Conservation (phyloP, 2,329 filamentous ascomycete genomes). For the Fusarium neocosmosporiellum region DNA sequence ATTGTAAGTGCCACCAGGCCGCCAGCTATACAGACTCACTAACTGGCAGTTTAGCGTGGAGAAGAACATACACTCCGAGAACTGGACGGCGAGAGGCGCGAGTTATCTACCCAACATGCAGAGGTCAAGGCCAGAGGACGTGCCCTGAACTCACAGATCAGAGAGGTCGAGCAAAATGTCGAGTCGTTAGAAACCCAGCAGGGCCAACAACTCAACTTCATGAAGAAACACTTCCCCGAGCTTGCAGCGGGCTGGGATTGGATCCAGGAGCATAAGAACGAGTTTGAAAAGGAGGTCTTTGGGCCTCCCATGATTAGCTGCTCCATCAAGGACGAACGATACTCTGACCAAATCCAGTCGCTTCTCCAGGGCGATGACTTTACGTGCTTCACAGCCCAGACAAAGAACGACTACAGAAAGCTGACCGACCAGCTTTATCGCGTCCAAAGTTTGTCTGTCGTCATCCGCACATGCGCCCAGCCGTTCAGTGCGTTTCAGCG, state of each 20-base stretch:
- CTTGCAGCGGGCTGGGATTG: conserved; percentile 81
- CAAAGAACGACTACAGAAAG: conserved; percentile 76
- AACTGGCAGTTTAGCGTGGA: conserved; percentile 59
- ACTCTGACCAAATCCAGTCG: conserved; percentile 67
- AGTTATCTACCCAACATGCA: conserved; percentile 52
- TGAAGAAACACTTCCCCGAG: conserved; percentile 71
- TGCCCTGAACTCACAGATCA: conserved; percentile 53
- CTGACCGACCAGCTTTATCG: conserved; percentile 74
- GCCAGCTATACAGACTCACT: conserved; percentile 37
- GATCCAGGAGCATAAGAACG: conserved; percentile 76
- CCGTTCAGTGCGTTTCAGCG: conserved; percentile 66
- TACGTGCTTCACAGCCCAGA: conserved; percentile 81
- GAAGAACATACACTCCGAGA: conserved; percentile 68
- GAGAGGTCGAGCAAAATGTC: conserved; percentile 60
- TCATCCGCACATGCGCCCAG: conserved; percentile 72
- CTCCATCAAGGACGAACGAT: conserved; percentile 78
- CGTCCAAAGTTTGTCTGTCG: conserved; percentile 75
- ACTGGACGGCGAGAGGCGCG: conserved; percentile 56
- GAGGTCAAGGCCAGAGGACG: conserved; percentile 57
- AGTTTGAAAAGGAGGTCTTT: conserved; percentile 81
- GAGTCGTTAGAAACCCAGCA: conserved; percentile 75
- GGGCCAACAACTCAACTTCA: conserved; percentile 77
- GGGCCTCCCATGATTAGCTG: conserved; percentile 85
- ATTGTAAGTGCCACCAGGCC: conserved; percentile 65
- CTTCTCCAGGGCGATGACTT: conserved; percentile 64